Evolutionary conservation across 345 rosid genomes (phyloP).

Genomic region (Ailanthus altissimus): DNA sequence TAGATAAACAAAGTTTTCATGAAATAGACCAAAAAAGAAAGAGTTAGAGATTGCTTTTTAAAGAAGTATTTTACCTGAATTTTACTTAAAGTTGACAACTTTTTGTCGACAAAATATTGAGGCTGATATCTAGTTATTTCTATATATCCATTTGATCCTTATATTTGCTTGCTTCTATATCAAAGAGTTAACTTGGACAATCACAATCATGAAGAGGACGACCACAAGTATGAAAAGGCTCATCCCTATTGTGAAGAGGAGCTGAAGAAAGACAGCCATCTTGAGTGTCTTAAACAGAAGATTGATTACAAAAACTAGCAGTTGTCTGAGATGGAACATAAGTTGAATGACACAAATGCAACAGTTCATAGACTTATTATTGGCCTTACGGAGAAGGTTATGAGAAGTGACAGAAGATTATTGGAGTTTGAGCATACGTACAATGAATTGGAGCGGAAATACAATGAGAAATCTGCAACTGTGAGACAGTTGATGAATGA

Average conservation of each 20-base stretch:
- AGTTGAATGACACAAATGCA: neutral
- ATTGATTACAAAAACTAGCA: constrained; percentile 23
- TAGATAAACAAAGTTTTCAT: neutral
- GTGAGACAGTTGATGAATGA: constrained; percentile 17
- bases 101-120: neutral
- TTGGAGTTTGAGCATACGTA: constrained; percentile 3
- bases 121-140: neutral
- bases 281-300: constrained; percentile 21
- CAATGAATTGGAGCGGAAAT: neutral
- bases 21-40: neutral
- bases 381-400: constrained; percentile 12
- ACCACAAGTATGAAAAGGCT: too few species aligned
- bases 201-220: neutral
- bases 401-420: neutral
- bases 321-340: constrained; percentile 10
- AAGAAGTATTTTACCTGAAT: neutral
- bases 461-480: neutral
- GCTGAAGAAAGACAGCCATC: constrained; percentile 15
- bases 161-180: neutral
- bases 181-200: neutral
- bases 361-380: neutral
- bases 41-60: neutral
- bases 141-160: neutral
- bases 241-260: too few species aligned
- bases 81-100: neutral